A percentile compares a stretch with the other conserved stretches of the same genome.
Conservation (phyloP, 1,284 basidiomycete genomes). For the Xerocomus amazonicus region DNA sequence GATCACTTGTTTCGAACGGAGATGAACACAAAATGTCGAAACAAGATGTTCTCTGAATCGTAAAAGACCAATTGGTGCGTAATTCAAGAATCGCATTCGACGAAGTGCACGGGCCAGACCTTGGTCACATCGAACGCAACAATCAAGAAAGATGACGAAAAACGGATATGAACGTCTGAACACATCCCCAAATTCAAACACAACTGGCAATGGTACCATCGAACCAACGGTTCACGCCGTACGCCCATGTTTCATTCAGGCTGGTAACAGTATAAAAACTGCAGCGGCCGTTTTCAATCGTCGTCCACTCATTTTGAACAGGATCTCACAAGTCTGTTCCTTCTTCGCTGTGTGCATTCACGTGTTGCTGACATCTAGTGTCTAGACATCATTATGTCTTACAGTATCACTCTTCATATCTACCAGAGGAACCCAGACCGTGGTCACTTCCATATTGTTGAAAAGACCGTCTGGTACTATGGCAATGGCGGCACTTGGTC, state of each 20-base stretch:
- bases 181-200: no score
- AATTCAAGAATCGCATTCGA: no score
- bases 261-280: neutral
- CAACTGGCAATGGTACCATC: neutral
- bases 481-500: slow-evolving; percentile 35
- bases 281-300: no score
- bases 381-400: slow-evolving; percentile 25
- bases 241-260: neutral
- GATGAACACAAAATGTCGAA: no score
- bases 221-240: neutral
- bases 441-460: slow-evolving; percentile 33
- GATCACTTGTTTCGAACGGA: no score
- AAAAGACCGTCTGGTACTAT: slow-evolving; percentile 31
- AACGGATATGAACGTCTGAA: no score
- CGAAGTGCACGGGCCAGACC: no score
- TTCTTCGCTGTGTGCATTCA: neutral
- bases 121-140: no score
- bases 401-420: slow-evolving; percentile 32
- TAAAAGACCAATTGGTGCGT: no score
- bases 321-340: neutral
- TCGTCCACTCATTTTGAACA: neutral
- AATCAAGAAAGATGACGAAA: no score
- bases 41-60: no score
- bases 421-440: slow-evolving; percentile 31
- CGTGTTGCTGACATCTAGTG: neutral